Base-by-base conservation (phyloP, 768 basidiomycete species). In the Galerina sulciceps region DNA sequence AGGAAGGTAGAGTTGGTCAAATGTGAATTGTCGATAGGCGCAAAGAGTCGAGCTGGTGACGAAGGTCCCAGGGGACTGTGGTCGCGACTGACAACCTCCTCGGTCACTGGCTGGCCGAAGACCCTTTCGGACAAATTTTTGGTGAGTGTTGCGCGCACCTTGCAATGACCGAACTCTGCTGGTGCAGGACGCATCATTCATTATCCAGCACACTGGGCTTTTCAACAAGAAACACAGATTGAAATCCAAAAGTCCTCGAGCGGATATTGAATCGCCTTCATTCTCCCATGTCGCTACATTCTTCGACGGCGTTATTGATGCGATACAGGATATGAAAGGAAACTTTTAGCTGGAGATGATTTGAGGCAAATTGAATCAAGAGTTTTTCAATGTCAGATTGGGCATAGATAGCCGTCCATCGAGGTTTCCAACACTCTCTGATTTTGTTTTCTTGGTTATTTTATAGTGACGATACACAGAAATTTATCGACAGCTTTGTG, bases 91-190 rank as follows among this genome's bases (percentile, higher is more conserved):
- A 22, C 42, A 34, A 75, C 61, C 20, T 70, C 52, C 56, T 76
- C 75, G 9, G 65, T 73, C 49, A 70, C 60, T 17, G 77, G 78
- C 1, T 52, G 13, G 48, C 77, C 76, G 10, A 79, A 52, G 59
- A n/a, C n/a, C n/a, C n/a, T n/a, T n/a, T n/a, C n/a, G n/a, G n/a
- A n/a, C n/a, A n/a, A n/a, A n/a, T n/a, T n/a, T n/a, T n/a, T n/a
- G n/a, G n/a, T n/a, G n/a, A n/a, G n/a, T n/a, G n/a, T n/a, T n/a
- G n/a, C n/a, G n/a, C n/a, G n/a, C n/a, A n/a, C n/a, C n/a, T n/a
- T n/a, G n/a, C n/a, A n/a, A n/a, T n/a, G n/a, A n/a, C n/a, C n/a
- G n/a, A n/a, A n/a, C n/a, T n/a, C n/a, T n/a, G n/a, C n/a, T n/a
- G n/a, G n/a, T n/a, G n/a, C n/a, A n/a, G n/a, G 46, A 47, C 46